These are phyloP conservation scores for Alnus glutinosa DNA, from an alignment of 306 rosid genomes.

Conservation along the genomic window DNA sequence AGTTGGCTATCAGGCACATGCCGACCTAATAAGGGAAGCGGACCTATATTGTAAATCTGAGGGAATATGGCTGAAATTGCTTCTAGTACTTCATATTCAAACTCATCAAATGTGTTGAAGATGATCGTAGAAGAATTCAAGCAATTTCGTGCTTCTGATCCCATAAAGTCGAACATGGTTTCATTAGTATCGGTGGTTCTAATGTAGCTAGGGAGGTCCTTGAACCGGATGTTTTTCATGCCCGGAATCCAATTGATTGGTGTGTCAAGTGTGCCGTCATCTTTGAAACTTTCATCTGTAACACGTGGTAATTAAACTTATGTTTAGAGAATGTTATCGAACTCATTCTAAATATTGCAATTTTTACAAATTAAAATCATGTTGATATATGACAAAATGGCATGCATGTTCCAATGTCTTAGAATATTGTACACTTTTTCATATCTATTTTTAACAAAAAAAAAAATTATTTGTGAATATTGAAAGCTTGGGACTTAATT, in stretches of 20 bases:
- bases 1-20: slow-evolving; percentile 23
- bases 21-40: slow-evolving; percentile 27
- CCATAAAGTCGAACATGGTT: slow-evolving; percentile 41
- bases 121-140: slow-evolving; percentile 36
- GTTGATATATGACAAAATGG: not conserved
- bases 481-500: too few species aligned
- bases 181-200: slow-evolving; percentile 30
- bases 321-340: not conserved
- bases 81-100: slow-evolving; percentile 41
- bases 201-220: slow-evolving; percentile 44
- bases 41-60: slow-evolving; percentile 41
- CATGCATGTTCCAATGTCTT: too few species aligned
- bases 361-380: not conserved
- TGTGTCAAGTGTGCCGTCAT: slow-evolving; percentile 31
- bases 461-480: too few species aligned
- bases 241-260: slow-evolving; percentile 46
- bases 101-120: slow-evolving; percentile 39
- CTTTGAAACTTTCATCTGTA: slow-evolving; percentile 33
- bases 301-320: not conserved
- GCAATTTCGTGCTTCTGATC: slow-evolving; percentile 34
- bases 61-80: slow-evolving; percentile 38
- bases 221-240: slow-evolving; percentile 41
- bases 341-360: too few species aligned
- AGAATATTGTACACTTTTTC: too few species aligned
- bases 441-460: too few species aligned